Conservation (phyloP, 1,284 basidiomycete genomes). For the Ceratobasidium papillatum region DNA sequence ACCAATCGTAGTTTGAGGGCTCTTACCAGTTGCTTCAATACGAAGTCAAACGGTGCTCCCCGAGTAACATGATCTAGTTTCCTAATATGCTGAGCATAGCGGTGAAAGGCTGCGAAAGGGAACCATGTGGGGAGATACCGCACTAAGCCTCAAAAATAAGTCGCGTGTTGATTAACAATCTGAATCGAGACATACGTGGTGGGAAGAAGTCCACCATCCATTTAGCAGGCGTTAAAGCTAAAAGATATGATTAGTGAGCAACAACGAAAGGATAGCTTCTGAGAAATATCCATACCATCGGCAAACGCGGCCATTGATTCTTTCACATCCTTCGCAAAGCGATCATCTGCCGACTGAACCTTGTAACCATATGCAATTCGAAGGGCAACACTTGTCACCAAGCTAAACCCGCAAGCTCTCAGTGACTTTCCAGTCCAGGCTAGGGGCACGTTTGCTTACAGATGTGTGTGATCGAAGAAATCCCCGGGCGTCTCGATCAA, state of each 20-base stretch:
- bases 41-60: not conserved
- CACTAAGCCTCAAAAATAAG: too few species aligned
- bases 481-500: not conserved
- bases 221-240: not conserved
- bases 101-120: not conserved
- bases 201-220: slow-evolving; percentile 7
- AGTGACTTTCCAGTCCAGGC: not conserved
- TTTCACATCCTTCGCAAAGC: not conserved
- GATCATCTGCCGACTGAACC: not conserved
- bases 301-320: not conserved
- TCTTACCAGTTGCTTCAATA: not conserved
- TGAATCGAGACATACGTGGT: not conserved
- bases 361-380: slow-evolving; percentile 7
- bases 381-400: not conserved
- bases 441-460: not conserved
- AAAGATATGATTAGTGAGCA: not conserved
- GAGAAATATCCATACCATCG: not conserved
- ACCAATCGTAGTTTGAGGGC: not conserved
- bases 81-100: not conserved
- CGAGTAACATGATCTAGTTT: not conserved
- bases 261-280: not conserved
- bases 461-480: not conserved
- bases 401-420: not conserved
- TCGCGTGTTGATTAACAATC: not conserved
- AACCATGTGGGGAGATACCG: slow-evolving; percentile 1